Conservation (phyloP, 1,139 yeast species). For the Hyphopichia khmerensis region DNA sequence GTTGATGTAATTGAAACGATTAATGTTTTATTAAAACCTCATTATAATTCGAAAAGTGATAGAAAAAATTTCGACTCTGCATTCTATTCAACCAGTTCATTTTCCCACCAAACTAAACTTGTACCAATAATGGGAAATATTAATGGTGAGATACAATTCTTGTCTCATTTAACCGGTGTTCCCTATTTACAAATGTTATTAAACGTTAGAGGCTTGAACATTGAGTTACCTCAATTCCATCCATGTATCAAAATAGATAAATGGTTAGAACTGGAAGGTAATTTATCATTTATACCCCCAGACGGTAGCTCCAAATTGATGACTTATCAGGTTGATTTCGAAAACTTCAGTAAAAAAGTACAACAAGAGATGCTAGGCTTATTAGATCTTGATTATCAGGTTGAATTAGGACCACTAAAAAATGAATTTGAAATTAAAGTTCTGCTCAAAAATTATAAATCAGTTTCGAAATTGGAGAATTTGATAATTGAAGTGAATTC, state of each 20-base stretch:
- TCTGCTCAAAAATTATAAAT: constrained; percentile 48
- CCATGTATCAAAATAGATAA: constrained; percentile 50
- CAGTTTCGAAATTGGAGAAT: constrained; percentile 57
- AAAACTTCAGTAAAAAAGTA: constrained; percentile 14
- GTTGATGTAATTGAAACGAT: constrained; percentile 72
- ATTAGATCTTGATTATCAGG: constrained; percentile 57
- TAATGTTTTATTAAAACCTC: constrained; percentile 39
- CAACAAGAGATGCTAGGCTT: constrained; percentile 45
- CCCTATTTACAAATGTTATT: constrained; percentile 68
- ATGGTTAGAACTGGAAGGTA: constrained; percentile 41
- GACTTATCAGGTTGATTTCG: constrained; percentile 61
- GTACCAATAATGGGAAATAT: constrained; percentile 58
- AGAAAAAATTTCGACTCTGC: constrained; percentile 34
- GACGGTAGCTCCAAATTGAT: constrained; percentile 73
- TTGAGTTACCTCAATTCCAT: constrained; percentile 58
- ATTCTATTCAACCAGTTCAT: constrained; percentile 26
- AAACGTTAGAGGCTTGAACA: constrained; percentile 39
- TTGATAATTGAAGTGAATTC: constrained; percentile 47
- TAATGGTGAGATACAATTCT: constrained; percentile 62
- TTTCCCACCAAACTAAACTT: constrained; percentile 14
- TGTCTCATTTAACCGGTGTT: constrained; percentile 69
- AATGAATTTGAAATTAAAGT: constrained; percentile 79
- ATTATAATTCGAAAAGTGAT: constrained; percentile 8
- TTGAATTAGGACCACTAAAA: constrained; percentile 56
- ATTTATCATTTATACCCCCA: constrained; percentile 77